A percentile compares a stretch with the other conserved stretches of the same genome.
Conservation (phyloP, 176 grass and related monocot genomes). For the Echinochloa phyllopogon region DNA sequence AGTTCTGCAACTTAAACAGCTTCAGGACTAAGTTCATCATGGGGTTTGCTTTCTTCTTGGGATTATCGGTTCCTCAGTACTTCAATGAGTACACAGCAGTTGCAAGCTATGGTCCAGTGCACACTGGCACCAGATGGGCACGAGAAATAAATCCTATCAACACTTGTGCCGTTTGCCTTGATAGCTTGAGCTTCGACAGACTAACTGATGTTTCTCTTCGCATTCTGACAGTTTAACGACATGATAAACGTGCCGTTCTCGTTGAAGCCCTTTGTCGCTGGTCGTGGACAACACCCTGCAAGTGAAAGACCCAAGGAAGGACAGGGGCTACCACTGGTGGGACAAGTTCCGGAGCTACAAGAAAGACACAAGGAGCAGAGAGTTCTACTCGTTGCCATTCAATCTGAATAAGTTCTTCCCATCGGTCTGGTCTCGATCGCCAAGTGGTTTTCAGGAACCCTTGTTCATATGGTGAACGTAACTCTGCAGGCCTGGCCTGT, state of each 20-base stretch:
- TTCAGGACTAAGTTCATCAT: conserved; percentile 96
- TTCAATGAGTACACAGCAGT: conserved; percentile 91
- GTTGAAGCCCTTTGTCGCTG: conserved; percentile 80
- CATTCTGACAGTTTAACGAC: conserved; percentile 78
- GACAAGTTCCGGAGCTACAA: conserved; percentile 77
- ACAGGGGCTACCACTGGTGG: conserved; percentile 90
- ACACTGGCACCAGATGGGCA: conserved; percentile 92
- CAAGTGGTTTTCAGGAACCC: neutral
- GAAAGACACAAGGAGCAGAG: conserved; percentile 71
- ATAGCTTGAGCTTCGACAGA: neutral
- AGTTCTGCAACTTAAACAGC: conserved; percentile 92
- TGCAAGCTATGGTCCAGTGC: conserved; percentile 80
- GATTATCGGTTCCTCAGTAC: conserved; percentile 90
- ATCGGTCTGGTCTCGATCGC: conserved; percentile 36
- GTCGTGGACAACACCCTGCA: conserved; percentile 77
- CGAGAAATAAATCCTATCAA: conserved; percentile 12
- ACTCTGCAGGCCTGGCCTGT: too few species aligned
- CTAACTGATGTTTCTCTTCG: neutral
- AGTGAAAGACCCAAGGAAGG: conserved; percentile 57
- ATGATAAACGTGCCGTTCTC: conserved; percentile 93
- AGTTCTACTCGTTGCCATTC: conserved; percentile 84
- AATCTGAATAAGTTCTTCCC: conserved; percentile 93
- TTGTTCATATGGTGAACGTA: conserved; percentile 31
- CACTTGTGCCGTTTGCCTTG: neutral
- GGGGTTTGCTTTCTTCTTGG: conserved; percentile 89